A percentile compares a stretch with the other conserved stretches of the same genome.
Evolutionary conservation across 208 protist genomes (phyloP).

Genomic region (Phytomonas sp.): DNA sequence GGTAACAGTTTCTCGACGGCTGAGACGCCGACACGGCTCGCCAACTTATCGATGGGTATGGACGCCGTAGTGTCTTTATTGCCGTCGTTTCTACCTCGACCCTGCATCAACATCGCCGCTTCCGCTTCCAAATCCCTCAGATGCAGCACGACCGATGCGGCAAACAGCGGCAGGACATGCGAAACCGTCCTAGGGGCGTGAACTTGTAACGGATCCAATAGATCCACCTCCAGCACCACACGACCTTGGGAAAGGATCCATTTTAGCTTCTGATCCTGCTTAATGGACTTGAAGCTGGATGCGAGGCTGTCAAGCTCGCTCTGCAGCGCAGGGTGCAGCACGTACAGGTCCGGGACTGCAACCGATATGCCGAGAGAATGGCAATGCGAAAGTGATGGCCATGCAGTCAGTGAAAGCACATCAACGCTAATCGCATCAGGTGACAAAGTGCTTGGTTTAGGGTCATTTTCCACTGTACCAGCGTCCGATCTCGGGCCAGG

Average conservation of each 20-base stretch:
- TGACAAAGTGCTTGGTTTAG: neutral
- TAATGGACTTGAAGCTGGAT: constrained; percentile 48
- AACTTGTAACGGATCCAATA: constrained; percentile 29
- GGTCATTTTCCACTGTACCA: neutral
- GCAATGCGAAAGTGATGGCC: constrained; percentile 37
- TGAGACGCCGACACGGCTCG: neutral
- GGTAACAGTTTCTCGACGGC: constrained; percentile 17
- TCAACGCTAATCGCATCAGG: constrained; percentile 26
- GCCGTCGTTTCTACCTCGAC: neutral
- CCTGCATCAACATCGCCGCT: neutral
- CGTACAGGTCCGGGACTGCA: constrained; percentile 31
- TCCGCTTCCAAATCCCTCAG: constrained; percentile 30
- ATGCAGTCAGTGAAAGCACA: constrained; percentile 66
- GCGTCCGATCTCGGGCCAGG: neutral
- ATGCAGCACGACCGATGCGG: constrained; percentile 63
- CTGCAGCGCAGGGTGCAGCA: constrained; percentile 47
- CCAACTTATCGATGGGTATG: constrained; percentile 16
- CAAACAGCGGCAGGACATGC: constrained; percentile 57
- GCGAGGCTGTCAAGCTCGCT: constrained; percentile 42
- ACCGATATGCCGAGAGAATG: constrained; percentile 14
- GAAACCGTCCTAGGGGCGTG: constrained; percentile 21
- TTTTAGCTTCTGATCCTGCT: constrained; percentile 53
- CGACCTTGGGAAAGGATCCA: constrained; percentile 57
- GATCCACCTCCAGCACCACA: constrained; percentile 52
- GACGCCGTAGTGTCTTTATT: neutral